Base-by-base conservation (phyloP, 2,329 filamentous ascomycete genomes). In the Bipolaris gigantea region DNA sequence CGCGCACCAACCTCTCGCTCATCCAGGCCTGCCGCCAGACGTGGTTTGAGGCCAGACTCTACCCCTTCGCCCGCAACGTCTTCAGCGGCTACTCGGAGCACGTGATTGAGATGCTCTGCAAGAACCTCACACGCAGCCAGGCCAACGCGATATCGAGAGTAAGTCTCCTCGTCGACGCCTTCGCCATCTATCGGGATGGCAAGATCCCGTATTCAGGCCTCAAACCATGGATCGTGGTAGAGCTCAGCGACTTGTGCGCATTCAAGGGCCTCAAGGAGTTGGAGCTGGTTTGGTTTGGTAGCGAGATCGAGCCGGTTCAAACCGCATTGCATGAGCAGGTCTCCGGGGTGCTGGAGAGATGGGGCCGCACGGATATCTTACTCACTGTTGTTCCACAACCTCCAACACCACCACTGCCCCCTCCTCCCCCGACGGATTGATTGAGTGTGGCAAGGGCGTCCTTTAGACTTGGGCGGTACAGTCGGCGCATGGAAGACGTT, bases 21-120 rank as follows among this genome's bases (percentile, higher is more conserved):
- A 42, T 51, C 15, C 18, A 6, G 2, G 36, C 35, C 11, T 58
- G 48, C 34, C 54, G 61, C 16, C 56, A 62, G 8, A 32, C 54
- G 18, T 60, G 49, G 43, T 9, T n/a, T 10, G 59, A 62, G 27
- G 38, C 56, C 1, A 30, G 45, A 0, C 21, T 49, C 6, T 8
- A 48, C 4, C 50, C 50, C 1, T 54, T 48, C 33, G 25, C 16
- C 16, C 30, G n/a, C 16, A 53, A 48, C 18, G n/a, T 15, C 0
- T 43, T 48, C 15, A 30, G n/a, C 16, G 44, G n/a, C 9, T 10
- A 18, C 5, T 11, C 50, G 5, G 49, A 56, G 27, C 51, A 50
- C 5, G 46, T 50, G 13, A 50, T 53, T 35, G 40, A 50, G 19
- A 32, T 53, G 33, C 30, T 53, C 8, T 16, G 43, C 10, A 39